Conservation (phyloP, 176 grass and related monocot genomes). For the Oryza officinalis region DNA sequence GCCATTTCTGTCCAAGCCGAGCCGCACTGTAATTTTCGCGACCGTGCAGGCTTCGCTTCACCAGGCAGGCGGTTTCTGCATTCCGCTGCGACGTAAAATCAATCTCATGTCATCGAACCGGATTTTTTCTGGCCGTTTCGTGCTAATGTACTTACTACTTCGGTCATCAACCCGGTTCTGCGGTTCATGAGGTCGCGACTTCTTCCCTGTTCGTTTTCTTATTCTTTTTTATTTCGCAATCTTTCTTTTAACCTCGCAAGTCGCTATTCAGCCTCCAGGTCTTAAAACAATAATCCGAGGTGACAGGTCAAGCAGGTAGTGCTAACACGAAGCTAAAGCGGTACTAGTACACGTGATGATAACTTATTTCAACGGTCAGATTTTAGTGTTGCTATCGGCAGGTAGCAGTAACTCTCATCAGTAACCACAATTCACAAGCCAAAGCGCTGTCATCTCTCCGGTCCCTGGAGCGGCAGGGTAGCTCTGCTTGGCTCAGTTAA, state of each 20-base stretch:
- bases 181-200: no score
- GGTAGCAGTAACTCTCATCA: background rate
- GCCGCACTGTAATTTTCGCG: background rate
- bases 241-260: no score
- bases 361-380: slow-evolving; percentile 2
- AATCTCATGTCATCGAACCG: background rate
- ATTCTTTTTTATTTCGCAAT: no score
- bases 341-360: background rate
- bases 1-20: no score
- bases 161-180: no score
- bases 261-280: no score
- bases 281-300: background rate
- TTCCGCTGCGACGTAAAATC: background rate
- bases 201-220: no score
- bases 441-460: background rate
- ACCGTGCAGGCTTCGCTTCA: background rate
- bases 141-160: no score
- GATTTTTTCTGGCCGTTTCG: no score
- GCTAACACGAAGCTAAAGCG: background rate
- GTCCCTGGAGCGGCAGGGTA: background rate
- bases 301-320: background rate
- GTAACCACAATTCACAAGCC: background rate
- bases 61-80: background rate
- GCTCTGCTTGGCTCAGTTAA: background rate
- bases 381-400: background rate